These are phyloP conservation scores for Aspergillus haitiensis DNA, from an alignment of 495 filamentous ascomycete genomes.

Conservation along the genomic window DNA sequence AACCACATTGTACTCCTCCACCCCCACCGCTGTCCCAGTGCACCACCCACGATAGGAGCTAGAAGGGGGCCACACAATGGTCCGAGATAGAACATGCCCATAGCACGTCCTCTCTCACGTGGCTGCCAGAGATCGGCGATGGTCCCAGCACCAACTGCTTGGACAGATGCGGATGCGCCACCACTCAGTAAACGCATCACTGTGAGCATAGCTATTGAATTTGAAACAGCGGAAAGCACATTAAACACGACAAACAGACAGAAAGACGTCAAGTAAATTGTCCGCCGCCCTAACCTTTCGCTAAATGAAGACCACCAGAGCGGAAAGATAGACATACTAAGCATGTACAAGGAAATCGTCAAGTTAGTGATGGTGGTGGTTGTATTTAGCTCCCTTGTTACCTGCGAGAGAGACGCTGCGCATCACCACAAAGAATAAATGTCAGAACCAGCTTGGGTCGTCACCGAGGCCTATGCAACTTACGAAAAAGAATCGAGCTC, in stretches of 20 bases:
- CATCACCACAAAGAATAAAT: conserved; percentile 2
- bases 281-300: conserved; percentile 76
- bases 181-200: conserved; percentile 80
- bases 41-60: conserved; percentile 85
- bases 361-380: conserved; percentile 76
- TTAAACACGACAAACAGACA: conserved; percentile 76
- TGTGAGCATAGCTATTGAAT: conserved; percentile 80
- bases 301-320: conserved; percentile 95
- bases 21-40: conserved; percentile 64
- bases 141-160: conserved; percentile 89
- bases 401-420: conserved; percentile 68
- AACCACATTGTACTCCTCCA: conserved; percentile 94
- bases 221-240: conserved; percentile 68
- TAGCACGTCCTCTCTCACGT: conserved; percentile 77
- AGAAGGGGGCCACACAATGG: conserved; percentile 84
- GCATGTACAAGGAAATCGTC: conserved; percentile 85
- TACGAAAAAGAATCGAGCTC: conserved; percentile 80
- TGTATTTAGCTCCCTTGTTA: conserved; percentile 63
- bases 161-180: conserved; percentile 82
- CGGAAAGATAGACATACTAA: conserved; percentile 85
- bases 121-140: conserved; percentile 91
- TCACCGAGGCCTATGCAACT: conserved; percentile 30
- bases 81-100: conserved; percentile 91
- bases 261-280: conserved; percentile 85
- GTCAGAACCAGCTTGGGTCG: neutral